Evolutionary conservation across 2,329 filamentous ascomycete species (phyloP), one percentile per base, ranked within the genome.

Genomic region (Colletotrichum orbiculare): DNA sequence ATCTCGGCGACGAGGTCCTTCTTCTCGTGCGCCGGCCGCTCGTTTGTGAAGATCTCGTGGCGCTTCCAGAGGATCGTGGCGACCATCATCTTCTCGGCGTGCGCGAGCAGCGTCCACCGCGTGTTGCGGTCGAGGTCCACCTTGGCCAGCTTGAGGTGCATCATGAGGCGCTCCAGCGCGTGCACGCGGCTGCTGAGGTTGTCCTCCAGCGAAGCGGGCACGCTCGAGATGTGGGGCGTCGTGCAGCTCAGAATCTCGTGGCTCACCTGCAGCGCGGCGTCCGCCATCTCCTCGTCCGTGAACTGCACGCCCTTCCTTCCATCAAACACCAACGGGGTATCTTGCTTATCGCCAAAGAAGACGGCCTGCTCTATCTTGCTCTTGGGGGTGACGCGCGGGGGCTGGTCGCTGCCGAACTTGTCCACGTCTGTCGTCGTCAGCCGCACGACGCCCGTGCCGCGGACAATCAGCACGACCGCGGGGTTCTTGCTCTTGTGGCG

Each of bases 321-420:
- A 47, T 90, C 87, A 71, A 99, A 93, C 67, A 94, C 89, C n/a
- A 99, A 79, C n/a, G 95, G 91, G 71, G 94, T 98, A 72, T 92
- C 89, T 67, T 90, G 85, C 73, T 92, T 89, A 52, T 88, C 88
- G 2, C 94, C 94, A 74, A 93, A 98, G 78, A 97, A 98, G 1
- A 98, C 91, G 2, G 94, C 94, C 78, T 99, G 94, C 73, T 97
- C 93, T 45, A 99, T 85, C 77, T 96, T 97, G 78, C 89, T 92
- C 78, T 93, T 96, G 7, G 93, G 91, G 1, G 92, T 94, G 13
- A 97, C 87, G 69, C 82, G 78, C 1, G 87, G 88, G 5, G 87
- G 82, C 57, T 79, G 78, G 56, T 86, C 84, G 67, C 85, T 86
- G 11, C 82, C 82, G 71, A 90, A 89, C 64, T 84, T 86, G 67